Percentiles rank a stretch among this genome's conserved stretches.
Evolutionary conservation across 1,139 yeast genomes (phyloP).

Genomic region (Debaryomyces psychrophilus): DNA sequence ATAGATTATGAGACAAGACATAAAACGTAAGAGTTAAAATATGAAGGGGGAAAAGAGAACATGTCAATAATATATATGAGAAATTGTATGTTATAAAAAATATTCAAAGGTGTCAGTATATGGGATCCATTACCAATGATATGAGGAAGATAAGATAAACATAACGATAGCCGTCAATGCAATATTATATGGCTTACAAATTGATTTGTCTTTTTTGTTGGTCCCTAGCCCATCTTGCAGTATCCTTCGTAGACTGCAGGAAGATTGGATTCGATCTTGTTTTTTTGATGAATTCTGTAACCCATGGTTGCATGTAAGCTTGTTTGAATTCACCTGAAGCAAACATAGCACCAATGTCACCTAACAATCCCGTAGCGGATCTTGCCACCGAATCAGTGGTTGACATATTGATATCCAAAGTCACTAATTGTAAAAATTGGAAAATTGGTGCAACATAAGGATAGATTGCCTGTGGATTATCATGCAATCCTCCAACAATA

Average conservation of each 20-base stretch:
- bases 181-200: constrained; percentile 4
- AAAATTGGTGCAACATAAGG: constrained; percentile 73
- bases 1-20: constrained; percentile 14
- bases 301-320: constrained; percentile 73
- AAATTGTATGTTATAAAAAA: constrained; percentile 13
- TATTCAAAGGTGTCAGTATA: constrained; percentile 13
- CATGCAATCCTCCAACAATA: constrained; percentile 82
- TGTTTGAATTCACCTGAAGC: constrained; percentile 73
- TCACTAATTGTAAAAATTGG: constrained; percentile 63
- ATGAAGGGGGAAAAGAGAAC: constrained; percentile 6
- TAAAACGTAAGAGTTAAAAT: constrained; percentile 16
- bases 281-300: constrained; percentile 71
- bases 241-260: constrained; percentile 71
- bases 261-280: constrained; percentile 68
- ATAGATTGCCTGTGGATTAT: constrained; percentile 63
- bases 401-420: constrained; percentile 60
- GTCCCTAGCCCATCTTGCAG: constrained; percentile 96
- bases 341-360: constrained; percentile 89
- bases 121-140: not conserved
- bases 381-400: constrained; percentile 70
- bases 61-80: constrained; percentile 13
- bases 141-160: constrained; percentile 2
- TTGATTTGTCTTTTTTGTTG: constrained; percentile 65
- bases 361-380: constrained; percentile 84
- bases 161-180: not conserved